These are phyloP conservation scores for Sarocladium brachiariae DNA, from an alignment of 2,329 filamentous ascomycete species.

Conservation along the genomic window DNA sequence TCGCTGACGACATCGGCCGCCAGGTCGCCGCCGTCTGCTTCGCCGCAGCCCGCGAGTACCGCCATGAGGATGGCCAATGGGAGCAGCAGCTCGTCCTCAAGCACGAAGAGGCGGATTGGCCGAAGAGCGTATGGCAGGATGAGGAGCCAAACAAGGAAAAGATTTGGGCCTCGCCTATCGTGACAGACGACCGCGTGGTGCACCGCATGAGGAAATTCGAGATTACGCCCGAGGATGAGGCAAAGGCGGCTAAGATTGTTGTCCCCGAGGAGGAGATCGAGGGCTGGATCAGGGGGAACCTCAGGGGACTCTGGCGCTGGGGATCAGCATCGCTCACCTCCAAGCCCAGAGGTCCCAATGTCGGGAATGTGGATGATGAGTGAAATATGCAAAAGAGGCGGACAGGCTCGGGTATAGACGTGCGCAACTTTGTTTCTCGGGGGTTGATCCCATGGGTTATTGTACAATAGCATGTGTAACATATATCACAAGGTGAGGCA, in stretches of 20 bases:
- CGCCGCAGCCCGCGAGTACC: constrained; percentile 46
- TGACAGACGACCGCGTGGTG: constrained; percentile 68
- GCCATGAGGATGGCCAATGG: constrained; percentile 26
- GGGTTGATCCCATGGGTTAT: neutral
- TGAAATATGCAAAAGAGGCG: no score
- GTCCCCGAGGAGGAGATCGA: constrained; percentile 63
- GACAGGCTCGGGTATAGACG: neutral
- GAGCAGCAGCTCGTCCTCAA: constrained; percentile 50
- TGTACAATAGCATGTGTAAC: constrained; percentile 1
- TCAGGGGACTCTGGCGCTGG: constrained; percentile 49
- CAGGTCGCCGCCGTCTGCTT: constrained; percentile 83
- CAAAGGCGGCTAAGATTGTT: constrained; percentile 53
- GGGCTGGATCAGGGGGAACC: constrained; percentile 57
- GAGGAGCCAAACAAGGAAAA: constrained; percentile 48
- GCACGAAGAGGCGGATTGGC: constrained; percentile 75
- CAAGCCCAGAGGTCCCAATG: constrained; percentile 34
- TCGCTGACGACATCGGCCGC: constrained; percentile 84
- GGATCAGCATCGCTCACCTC: constrained; percentile 32
- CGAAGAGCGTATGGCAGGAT: constrained; percentile 65
- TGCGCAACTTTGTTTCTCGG: neutral
- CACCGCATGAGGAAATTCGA: constrained; percentile 76
- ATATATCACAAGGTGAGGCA: no score
- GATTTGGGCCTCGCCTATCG: constrained; percentile 69
- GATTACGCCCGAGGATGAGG: constrained; percentile 62
- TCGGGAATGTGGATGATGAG: constrained; percentile 33